Percentiles rank a stretch among this genome's conserved stretches.
Evolutionary conservation across 2,329 filamentous ascomycete genomes (phyloP).

Genomic region (Calonectria pseudoturangicola): DNA sequence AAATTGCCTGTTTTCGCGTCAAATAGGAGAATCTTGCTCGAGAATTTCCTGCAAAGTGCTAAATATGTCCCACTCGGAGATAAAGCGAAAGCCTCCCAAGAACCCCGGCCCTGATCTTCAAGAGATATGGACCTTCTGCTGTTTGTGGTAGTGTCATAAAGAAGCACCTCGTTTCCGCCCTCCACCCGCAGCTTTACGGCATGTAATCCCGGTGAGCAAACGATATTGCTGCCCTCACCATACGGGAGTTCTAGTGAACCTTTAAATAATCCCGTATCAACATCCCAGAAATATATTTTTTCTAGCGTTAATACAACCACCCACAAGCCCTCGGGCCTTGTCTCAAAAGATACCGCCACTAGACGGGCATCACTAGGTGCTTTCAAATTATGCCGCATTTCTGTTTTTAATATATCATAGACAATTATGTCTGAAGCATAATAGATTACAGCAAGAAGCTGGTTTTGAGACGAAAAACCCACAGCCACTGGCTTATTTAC

Average conservation of each 20-base stretch:
- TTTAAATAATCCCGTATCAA: background rate
- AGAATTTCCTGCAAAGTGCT: no score
- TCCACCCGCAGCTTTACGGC: background rate
- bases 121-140: background rate
- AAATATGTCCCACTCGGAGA: background rate
- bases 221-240: background rate
- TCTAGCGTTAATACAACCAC: background rate
- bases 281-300: background rate
- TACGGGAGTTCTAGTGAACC: background rate
- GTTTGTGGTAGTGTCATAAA: background rate
- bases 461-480: no score
- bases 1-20: background rate
- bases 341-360: background rate
- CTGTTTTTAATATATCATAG: background rate
- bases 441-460: no score
- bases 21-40: no score
- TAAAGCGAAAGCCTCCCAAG: background rate
- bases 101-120: background rate
- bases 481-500: no score
- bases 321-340: background rate
- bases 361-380: background rate
- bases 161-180: background rate
- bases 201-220: background rate
- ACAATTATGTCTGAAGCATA: background rate
- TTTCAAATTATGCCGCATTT: background rate